phyloP scores from a whole-genome alignment of 2,329 filamentous ascomycete genomes.

The Aspergillus pseudoglaucus region DNA sequence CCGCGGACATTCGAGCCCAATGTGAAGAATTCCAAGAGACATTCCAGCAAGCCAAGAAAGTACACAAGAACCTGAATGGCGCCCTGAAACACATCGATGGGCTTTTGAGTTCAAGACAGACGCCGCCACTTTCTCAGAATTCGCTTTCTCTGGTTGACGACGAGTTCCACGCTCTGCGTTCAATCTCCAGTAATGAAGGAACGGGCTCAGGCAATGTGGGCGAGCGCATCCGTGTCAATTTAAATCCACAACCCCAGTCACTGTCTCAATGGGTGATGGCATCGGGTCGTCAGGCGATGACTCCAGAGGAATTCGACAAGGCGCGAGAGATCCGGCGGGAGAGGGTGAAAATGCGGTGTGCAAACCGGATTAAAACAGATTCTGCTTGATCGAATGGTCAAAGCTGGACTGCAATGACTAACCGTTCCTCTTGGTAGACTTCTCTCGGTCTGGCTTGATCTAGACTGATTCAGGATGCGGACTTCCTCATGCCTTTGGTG shows the following conservation, averaged over 20 bases:
- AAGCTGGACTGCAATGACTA: too few species aligned
- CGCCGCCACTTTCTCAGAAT: background rate
- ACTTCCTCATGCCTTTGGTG: too few species aligned
- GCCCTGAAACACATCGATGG: background rate
- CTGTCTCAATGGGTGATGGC: background rate
- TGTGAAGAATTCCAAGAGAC: background rate
- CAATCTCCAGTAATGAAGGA: background rate
- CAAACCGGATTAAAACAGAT: background rate
- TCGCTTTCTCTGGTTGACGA: background rate
- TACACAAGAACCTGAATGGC: background rate
- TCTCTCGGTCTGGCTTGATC: too few species aligned
- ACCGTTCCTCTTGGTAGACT: too few species aligned
- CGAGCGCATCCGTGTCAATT: background rate
- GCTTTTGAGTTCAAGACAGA: background rate
- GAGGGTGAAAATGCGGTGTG: background rate
- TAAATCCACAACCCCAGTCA: background rate
- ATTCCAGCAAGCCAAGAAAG: background rate
- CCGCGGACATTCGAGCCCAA: background rate
- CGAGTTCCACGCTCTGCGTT: background rate
- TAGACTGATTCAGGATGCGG: too few species aligned
- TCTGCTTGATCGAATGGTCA: background rate
- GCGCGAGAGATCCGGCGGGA: background rate
- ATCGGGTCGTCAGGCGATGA: background rate
- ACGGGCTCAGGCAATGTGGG: background rate
- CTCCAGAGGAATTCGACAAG: background rate